Percentiles rank a stretch among this genome's conserved stretches.
Conservation (phyloP, 208 protist genomes). For the Leishmania major region DNA sequence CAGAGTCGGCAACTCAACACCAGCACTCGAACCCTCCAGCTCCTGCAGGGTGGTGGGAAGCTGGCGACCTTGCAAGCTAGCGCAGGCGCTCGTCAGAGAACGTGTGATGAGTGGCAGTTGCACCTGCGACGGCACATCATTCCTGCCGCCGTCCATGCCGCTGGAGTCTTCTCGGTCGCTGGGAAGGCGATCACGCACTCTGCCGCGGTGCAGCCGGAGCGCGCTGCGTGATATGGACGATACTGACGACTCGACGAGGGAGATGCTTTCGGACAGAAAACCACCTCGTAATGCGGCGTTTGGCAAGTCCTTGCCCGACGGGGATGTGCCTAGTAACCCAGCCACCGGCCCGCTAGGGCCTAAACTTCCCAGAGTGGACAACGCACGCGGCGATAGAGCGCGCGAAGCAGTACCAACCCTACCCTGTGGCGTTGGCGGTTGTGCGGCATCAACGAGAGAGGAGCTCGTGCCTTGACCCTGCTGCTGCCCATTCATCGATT, state of each 20-base stretch:
- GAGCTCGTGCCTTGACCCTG: background rate
- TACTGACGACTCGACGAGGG: background rate
- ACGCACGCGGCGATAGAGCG: background rate
- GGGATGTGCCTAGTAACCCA: background rate
- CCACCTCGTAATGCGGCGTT: background rate
- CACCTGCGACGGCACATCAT: background rate
- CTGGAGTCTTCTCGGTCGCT: background rate
- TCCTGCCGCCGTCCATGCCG: background rate
- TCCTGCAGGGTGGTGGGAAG: background rate
- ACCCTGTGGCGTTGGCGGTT: background rate
- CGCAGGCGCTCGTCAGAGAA: background rate
- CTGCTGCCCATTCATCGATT: background rate
- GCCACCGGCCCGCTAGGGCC: background rate
- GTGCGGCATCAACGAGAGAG: conserved; percentile 6
- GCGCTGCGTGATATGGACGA: background rate
- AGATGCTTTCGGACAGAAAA: background rate
- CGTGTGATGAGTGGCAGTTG: conserved; percentile 5
- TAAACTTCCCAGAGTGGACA: background rate
- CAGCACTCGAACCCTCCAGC: background rate
- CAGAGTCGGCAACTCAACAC: background rate
- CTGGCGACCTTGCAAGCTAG: background rate
- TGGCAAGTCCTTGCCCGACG: background rate
- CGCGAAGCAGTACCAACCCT: background rate
- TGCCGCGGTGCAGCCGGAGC: background rate
- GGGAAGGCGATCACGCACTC: background rate